These are phyloP conservation scores for Acanthamoeba castellanii DNA, from an alignment of 208 protist species.

Conservation along the genomic window DNA sequence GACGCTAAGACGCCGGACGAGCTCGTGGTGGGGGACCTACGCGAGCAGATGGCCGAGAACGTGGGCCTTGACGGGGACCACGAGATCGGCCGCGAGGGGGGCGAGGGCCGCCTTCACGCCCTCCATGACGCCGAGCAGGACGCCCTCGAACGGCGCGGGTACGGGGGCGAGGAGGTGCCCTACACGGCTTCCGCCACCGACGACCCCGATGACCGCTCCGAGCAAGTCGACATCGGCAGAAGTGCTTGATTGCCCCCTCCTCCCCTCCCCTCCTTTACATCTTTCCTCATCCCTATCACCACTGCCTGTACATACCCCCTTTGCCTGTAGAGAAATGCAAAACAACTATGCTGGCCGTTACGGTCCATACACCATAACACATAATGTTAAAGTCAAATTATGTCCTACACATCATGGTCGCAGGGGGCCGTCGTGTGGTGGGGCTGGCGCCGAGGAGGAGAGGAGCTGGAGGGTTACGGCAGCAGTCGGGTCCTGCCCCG, in stretches of 20 bases:
- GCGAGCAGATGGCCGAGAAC: neutral
- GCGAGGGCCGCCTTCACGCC: neutral
- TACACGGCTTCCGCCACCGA: neutral
- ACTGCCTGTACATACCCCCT: too few species aligned
- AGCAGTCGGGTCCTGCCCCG: neutral
- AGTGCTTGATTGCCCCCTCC: neutral
- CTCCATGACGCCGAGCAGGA: neutral
- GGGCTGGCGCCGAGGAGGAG: too few species aligned
- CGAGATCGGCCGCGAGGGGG: constrained; percentile 2
- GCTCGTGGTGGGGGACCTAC: neutral
- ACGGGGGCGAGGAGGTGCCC: neutral
- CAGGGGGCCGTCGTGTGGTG: too few species aligned
- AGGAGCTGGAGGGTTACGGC: too few species aligned
- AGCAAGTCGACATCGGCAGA: constrained; percentile 19
- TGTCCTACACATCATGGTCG: too few species aligned
- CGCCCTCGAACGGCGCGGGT: constrained; percentile 3
- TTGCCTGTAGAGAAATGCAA: too few species aligned
- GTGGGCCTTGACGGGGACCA: neutral
- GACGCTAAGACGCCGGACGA: neutral
- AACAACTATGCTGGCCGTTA: too few species aligned
- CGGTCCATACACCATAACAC: too few species aligned
- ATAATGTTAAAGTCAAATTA: too few species aligned
- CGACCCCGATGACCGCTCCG: constrained; percentile 7
- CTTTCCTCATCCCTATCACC: neutral
- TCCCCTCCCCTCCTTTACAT: neutral